Conservation (phyloP, 2,329 filamentous ascomycete genomes). For the Harringtonia lauricola region DNA sequence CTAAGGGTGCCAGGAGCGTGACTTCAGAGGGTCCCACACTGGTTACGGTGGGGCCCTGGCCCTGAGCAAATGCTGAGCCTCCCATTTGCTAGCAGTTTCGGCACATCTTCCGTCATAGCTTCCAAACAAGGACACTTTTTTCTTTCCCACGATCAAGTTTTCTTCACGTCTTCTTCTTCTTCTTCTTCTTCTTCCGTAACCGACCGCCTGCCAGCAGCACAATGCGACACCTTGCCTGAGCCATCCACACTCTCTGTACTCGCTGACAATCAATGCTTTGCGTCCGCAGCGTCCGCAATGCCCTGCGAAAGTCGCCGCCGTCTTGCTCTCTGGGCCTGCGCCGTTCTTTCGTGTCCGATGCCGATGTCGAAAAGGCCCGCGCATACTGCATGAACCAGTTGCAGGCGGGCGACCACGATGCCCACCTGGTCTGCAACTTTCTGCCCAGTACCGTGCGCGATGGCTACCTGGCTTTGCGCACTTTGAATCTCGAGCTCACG, state of each 20-base stretch:
- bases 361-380: conserved; percentile 40
- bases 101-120: neutral
- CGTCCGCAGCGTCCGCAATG: conserved; percentile 22
- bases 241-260: neutral
- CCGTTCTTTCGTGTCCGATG: conserved; percentile 36
- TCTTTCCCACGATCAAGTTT: no score
- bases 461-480: conserved; percentile 81
- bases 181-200: neutral
- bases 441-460: conserved; percentile 64
- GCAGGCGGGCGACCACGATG: conserved; percentile 67
- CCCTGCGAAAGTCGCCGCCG: conserved; percentile 24
- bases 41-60: neutral
- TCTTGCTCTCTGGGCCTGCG: conserved; percentile 5
- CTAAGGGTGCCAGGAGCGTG: neutral
- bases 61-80: neutral
- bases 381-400: conserved; percentile 44
- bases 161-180: neutral
- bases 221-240: neutral
- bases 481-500: conserved; percentile 87
- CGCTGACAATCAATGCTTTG: conserved; percentile 24
- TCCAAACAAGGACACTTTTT: neutral
- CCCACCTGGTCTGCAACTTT: conserved; percentile 77
- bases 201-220: no score
- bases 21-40: neutral
- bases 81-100: neutral